These are phyloP conservation scores for Aspergillus neotritici DNA, from an alignment of 2,329 filamentous ascomycete species.

Conservation along the genomic window DNA sequence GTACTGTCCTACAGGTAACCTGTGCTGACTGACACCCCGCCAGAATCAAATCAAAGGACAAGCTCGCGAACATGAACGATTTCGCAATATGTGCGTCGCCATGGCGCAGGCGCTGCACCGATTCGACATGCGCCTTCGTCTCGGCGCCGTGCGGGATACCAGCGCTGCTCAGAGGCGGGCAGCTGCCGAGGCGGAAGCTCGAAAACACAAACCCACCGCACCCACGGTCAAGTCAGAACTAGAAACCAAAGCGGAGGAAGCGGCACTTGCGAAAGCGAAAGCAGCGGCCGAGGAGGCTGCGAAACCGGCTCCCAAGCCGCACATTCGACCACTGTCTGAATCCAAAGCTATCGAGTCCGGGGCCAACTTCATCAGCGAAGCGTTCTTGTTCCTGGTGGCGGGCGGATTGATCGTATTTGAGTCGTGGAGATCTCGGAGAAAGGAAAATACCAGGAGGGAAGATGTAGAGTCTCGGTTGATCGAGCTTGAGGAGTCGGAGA, in stretches of 20 bases:
- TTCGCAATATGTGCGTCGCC: slow-evolving; percentile 55
- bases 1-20: background rate
- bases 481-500: slow-evolving; percentile 51
- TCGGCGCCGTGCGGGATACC: slow-evolving; percentile 59
- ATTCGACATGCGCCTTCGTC: slow-evolving; percentile 62
- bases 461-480: slow-evolving; percentile 56
- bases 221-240: slow-evolving; percentile 60
- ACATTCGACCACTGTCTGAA: slow-evolving; percentile 60
- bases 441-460: slow-evolving; percentile 55
- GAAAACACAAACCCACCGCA: slow-evolving; percentile 47
- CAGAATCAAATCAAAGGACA: slow-evolving; percentile 64
- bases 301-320: slow-evolving; percentile 45
- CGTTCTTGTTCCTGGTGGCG: slow-evolving; percentile 61
- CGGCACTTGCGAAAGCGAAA: slow-evolving; percentile 40
- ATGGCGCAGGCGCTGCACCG: slow-evolving; percentile 61
- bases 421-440: slow-evolving; percentile 55
- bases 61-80: slow-evolving; percentile 63
- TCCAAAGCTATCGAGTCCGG: slow-evolving; percentile 64
- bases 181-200: slow-evolving; percentile 51
- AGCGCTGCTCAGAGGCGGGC: slow-evolving; percentile 45
- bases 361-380: slow-evolving; percentile 63
- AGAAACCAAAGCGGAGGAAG: slow-evolving; percentile 53
- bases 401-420: slow-evolving; percentile 59
- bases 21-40: slow-evolving; percentile 25
- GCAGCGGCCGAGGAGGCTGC: slow-evolving; percentile 43